These are phyloP conservation scores for Ganoderma multipileum DNA, from an alignment of 1,284 basidiomycete genomes.

Conservation along the genomic window DNA sequence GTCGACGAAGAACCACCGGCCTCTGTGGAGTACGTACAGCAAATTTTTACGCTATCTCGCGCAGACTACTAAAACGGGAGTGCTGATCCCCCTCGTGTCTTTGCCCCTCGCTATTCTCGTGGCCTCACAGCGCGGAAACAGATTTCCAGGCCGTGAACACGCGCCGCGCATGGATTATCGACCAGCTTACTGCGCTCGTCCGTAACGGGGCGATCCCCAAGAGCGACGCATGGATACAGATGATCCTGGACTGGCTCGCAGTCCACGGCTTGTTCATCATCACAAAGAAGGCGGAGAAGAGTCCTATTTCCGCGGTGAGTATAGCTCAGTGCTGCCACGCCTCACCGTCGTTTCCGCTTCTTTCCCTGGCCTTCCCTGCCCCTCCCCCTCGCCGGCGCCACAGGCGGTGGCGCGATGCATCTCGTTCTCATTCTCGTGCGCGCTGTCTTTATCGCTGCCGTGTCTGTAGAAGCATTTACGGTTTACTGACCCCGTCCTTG, in stretches of 20 bases:
- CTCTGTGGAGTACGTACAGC: conserved; percentile 48
- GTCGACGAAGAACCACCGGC: conserved; percentile 56
- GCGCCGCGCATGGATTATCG: conserved; percentile 82
- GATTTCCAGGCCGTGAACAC: conserved; percentile 57
- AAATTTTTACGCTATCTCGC: conserved; percentile 14
- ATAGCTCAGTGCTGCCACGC: background rate
- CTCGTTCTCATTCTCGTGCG: conserved; percentile 5
- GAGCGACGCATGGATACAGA: conserved; percentile 78
- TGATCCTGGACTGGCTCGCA: conserved; percentile 82
- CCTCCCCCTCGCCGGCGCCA: background rate
- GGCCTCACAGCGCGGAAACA: conserved; percentile 43
- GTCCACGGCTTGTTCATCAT: conserved; percentile 86
- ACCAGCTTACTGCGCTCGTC: conserved; percentile 84
- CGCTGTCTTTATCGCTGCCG: background rate
- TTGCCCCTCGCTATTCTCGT: conserved; percentile 14
- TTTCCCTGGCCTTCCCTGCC: conserved; percentile 11
- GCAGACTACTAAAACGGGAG: conserved; percentile 6
- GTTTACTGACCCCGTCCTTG: conserved; percentile 21
- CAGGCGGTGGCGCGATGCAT: too few species aligned
- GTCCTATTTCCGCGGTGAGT: conserved; percentile 63
- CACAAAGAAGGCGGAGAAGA: conserved; percentile 79
- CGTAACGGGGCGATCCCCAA: conserved; percentile 86
- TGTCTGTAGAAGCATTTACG: conserved; percentile 10
- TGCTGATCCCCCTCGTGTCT: conserved; percentile 22
- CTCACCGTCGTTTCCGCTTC: conserved; percentile 26